Base-by-base conservation (phyloP, 129 eudicot genomes). In the Arctium minus region DNA sequence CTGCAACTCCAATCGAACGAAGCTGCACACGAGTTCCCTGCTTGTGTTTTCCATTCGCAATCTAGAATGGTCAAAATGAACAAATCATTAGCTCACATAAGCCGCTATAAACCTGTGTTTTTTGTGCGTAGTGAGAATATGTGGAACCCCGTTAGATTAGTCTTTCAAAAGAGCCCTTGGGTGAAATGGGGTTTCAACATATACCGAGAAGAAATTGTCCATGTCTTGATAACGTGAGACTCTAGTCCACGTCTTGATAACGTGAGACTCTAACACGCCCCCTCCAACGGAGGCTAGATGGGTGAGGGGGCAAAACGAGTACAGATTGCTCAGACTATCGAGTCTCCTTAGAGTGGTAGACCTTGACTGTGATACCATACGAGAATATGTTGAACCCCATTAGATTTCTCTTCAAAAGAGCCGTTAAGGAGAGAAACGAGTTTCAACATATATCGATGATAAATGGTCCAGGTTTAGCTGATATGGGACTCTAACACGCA, bases 1-100 rank as follows among this genome's bases (percentile, higher is more conserved):
- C 97, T 93, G 81, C 97, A 93, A 72, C 97, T 93, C 96, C 97
- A 93, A 82, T 93, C 97, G n/a, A 93, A 93, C 4, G 97, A 89
- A 69, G 97, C 97, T 53, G 88, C 97, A 70, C 97, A 93, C 42
- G 87, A 60, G 83, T 91, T 93, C 38, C 97, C 97, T 1, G 91
- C 94, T 82, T 93, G 94, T 0, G 91, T 90, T 77, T 93, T 93
- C 94, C 91, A 88, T 84, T 93, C 96, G 36, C 97, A 93, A 74
- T 93, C 97, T 93, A 68, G 62, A 56, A 75, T 33, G 10, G 60
- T 39, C 38, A 72, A 82, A 38, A n/a, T 8, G 70, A 33, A 44
- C 6, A 72, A 35, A 72, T 72, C 31, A 36, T 72, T 2, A 72
- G 29, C 9, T 15, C 11, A 10, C 10, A 22, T 64, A 64, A n/a